Evolutionary conservation across 2,329 filamentous ascomycete genomes (phyloP).

Genomic region (Fusarium sp.): DNA sequence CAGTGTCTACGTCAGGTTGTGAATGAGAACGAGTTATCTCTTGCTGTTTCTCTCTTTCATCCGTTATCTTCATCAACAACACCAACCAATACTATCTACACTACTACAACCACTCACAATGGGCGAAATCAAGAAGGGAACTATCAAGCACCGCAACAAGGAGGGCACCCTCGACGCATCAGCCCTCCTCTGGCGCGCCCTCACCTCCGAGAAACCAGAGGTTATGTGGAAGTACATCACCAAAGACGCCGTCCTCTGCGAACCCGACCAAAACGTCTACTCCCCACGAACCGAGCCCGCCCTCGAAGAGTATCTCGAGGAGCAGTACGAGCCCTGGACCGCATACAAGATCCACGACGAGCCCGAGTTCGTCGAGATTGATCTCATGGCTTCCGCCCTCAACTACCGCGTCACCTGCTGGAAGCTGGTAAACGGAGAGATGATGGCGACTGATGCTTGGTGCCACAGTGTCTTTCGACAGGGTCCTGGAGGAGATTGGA

Average conservation of each 20-base stretch:
- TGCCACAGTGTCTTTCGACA: slow-evolving; percentile 52
- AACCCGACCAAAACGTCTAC: slow-evolving; percentile 50
- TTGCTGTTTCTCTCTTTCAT: neutral
- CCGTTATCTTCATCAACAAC: neutral
- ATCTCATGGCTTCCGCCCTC: slow-evolving; percentile 52
- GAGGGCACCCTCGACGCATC: slow-evolving; percentile 52
- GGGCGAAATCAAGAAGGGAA: slow-evolving; percentile 43
- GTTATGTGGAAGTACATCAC: slow-evolving; percentile 51
- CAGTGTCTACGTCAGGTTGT: slow-evolving; percentile 35
- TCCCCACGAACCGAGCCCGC: slow-evolving; percentile 49
- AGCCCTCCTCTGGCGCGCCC: slow-evolving; percentile 52
- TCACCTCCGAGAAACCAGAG: slow-evolving; percentile 51
- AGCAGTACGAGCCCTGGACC: slow-evolving; percentile 52
- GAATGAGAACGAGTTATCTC: neutral
- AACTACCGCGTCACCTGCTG: slow-evolving; percentile 51
- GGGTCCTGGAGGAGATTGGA: slow-evolving; percentile 52
- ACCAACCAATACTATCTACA: neutral
- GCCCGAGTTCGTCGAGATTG: slow-evolving; percentile 54
- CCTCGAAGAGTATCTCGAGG: slow-evolving; percentile 50
- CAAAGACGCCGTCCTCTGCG: slow-evolving; percentile 50
- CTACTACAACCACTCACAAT: slow-evolving; percentile 8
- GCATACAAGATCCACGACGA: slow-evolving; percentile 53
- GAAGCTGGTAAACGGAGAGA: slow-evolving; percentile 47
- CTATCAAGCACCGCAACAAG: slow-evolving; percentile 52
- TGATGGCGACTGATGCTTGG: slow-evolving; percentile 51